Evolutionary conservation across 2,329 filamentous ascomycete species (phyloP).

Genomic region (Alternaria viburni): DNA sequence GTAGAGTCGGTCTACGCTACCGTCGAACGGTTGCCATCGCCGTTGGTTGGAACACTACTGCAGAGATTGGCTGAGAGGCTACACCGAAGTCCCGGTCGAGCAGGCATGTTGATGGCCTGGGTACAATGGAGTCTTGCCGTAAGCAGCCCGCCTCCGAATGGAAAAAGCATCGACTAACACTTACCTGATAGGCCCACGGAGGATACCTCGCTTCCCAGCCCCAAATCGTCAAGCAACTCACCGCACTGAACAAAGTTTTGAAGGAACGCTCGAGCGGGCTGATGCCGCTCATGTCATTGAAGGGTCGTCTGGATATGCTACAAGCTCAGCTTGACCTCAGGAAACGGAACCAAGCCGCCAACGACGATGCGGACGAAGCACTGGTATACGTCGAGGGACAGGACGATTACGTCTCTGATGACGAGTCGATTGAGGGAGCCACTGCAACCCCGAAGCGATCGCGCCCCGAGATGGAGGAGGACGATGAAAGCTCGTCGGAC

Average conservation of each 20-base stretch:
- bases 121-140: slow-evolving; percentile 72
- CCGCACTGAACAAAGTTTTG: slow-evolving; percentile 82
- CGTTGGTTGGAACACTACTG: slow-evolving; percentile 78
- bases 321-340: slow-evolving; percentile 87
- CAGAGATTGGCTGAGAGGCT: slow-evolving; percentile 85
- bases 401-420: slow-evolving; percentile 63
- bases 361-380: slow-evolving; percentile 70
- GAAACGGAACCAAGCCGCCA: slow-evolving; percentile 66
- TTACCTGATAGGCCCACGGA: slow-evolving; percentile 69
- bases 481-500: slow-evolving; percentile 58
- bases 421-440: slow-evolving; percentile 52
- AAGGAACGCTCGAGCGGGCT: slow-evolving; percentile 84
- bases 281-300: slow-evolving; percentile 81
- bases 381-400: slow-evolving; percentile 89
- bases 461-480: slow-evolving; percentile 33
- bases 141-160: not conserved
- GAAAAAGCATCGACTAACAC: not conserved
- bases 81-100: slow-evolving; percentile 84
- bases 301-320: slow-evolving; percentile 94
- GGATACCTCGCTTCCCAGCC: slow-evolving; percentile 87
- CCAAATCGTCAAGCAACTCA: slow-evolving; percentile 79
- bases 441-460: slow-evolving; percentile 30
- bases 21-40: slow-evolving; percentile 86
- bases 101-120: slow-evolving; percentile 91
- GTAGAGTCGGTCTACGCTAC: slow-evolving; percentile 80